phyloP scores from a whole-genome alignment of 768 basidiomycete genomes.

The Lanmaoa rubissima region DNA sequence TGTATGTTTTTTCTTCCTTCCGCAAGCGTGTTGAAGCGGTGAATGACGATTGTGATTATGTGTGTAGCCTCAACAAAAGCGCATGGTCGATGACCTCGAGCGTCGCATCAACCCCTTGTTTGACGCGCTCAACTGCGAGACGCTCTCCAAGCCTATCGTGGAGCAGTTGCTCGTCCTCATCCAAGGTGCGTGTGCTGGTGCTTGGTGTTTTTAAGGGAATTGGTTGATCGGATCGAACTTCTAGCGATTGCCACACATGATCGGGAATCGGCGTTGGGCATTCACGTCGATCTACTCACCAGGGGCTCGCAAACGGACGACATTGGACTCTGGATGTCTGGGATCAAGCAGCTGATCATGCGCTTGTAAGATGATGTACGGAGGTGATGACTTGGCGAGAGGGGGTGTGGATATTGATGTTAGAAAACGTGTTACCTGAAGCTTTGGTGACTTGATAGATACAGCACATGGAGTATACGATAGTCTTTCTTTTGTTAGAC shows the following conservation, averaged over 20 bases:
- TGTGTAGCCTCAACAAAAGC: slow-evolving; percentile 75
- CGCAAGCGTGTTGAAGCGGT: background rate
- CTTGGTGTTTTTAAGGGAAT: background rate
- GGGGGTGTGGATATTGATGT: background rate
- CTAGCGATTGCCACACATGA: slow-evolving; percentile 82
- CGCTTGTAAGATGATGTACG: slow-evolving; percentile 41
- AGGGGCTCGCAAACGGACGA: slow-evolving; percentile 77
- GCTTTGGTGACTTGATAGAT: background rate
- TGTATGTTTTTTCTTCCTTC: slow-evolving; percentile 42
- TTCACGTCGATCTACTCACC: slow-evolving; percentile 86
- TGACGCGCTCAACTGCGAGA: slow-evolving; percentile 90
- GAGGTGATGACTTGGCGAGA: background rate
- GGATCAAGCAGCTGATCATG: slow-evolving; percentile 84
- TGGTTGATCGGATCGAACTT: background rate
- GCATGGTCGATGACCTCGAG: slow-evolving; percentile 83
- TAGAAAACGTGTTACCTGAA: background rate
- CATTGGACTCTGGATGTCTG: slow-evolving; percentile 85
- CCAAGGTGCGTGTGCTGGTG: slow-evolving; percentile 52
- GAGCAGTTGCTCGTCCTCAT: slow-evolving; percentile 71
- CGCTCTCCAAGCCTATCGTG: slow-evolving; percentile 65
- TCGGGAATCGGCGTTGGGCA: slow-evolving; percentile 70
- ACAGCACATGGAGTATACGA: background rate
- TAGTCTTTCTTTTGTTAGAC: background rate
- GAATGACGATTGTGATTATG: background rate
- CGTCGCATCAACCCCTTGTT: slow-evolving; percentile 82